Percentiles rank a stretch among this genome's conserved stretches.
Conservation (phyloP, 768 basidiomycete genomes). For the Tylopilus felleus region DNA sequence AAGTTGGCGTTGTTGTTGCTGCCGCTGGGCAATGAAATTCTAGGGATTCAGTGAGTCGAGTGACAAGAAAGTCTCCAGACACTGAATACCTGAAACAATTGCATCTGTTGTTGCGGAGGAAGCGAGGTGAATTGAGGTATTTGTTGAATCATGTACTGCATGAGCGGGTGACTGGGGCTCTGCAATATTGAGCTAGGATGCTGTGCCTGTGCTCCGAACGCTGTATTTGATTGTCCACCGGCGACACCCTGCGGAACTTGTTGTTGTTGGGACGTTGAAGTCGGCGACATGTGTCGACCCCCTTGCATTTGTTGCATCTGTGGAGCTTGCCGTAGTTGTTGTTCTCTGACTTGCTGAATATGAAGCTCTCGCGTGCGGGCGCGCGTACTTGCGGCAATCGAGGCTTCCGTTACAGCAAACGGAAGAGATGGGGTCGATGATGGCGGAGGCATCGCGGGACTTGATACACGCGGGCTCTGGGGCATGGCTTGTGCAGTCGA, state of each 20-base stretch:
- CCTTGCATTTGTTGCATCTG: slow-evolving; percentile 35
- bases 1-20: slow-evolving; percentile 34
- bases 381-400: slow-evolving; percentile 32
- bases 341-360: slow-evolving; percentile 34
- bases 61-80: background rate
- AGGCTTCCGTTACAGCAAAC: slow-evolving; percentile 32
- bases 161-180: slow-evolving; percentile 52
- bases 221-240: slow-evolving; percentile 16
- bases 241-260: slow-evolving; percentile 19
- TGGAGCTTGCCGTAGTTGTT: slow-evolving; percentile 32
- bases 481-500: slow-evolving; percentile 16
- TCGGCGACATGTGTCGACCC: slow-evolving; percentile 43
- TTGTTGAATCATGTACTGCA: slow-evolving; percentile 50
- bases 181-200: slow-evolving; percentile 50
- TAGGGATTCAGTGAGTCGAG: slow-evolving; percentile 11
- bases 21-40: slow-evolving; percentile 22
- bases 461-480: slow-evolving; percentile 34
- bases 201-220: slow-evolving; percentile 36
- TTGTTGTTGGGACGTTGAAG: slow-evolving; percentile 27
- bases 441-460: slow-evolving; percentile 31
- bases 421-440: slow-evolving; percentile 30
- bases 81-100: slow-evolving; percentile 46
- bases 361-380: slow-evolving; percentile 36
- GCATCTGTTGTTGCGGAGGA: slow-evolving; percentile 54
- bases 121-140: slow-evolving; percentile 54